Base-by-base conservation (phyloP, 176 grass and related monocot genomes). In the Aechmea fasciata region DNA sequence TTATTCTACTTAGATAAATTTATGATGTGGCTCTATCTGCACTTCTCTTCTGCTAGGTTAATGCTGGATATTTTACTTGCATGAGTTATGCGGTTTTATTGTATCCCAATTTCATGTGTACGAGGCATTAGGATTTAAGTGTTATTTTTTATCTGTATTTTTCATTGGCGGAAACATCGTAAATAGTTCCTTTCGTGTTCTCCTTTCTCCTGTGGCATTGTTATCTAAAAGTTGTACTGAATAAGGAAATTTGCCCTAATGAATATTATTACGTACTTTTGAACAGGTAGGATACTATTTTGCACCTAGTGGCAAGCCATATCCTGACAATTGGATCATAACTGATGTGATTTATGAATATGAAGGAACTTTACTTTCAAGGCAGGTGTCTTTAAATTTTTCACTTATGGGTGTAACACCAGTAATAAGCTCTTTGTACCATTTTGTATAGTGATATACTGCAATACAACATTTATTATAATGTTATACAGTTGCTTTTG, bases 321-420 rank as follows among this genome's bases (percentile, higher is more conserved):
- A 92, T 77, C 89, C 93, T 79, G 93, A 96, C 82, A 96, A 92
- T 73, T 96, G 93, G 93, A 83, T 96, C 67, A 87, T 92, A 76
- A 96, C 89, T 72, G 92, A 96, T 85, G 13, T 92, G n/a, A 84
- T 96, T 73, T 96, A 92, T 81, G 93, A 92, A 85, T 85, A 80
- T 80, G 83, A 96, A 65, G 88, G 79, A 18, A 75, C 93, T 18
- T 77, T 96, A 70, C 61, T 96, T 53, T 96, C 93, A 81, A 96
- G 92, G 88, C 78, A 96, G 86, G 92, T 96, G 78, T 71, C 86
- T 51, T 68, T 52, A 22, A 82, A 20, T 22, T 68, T 14, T n/a
- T 55, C 33, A 20, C 57, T 64, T 20, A 26, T 73, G n/a, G n/a
- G 41, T 72, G 15, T 28, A 2, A 47, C 12, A 15, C 5, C 12